Evolutionary conservation across 2,329 filamentous ascomycete genomes (phyloP), one percentile per base, ranked within the genome.

Genomic region (Epichloe brachyelytri): DNA sequence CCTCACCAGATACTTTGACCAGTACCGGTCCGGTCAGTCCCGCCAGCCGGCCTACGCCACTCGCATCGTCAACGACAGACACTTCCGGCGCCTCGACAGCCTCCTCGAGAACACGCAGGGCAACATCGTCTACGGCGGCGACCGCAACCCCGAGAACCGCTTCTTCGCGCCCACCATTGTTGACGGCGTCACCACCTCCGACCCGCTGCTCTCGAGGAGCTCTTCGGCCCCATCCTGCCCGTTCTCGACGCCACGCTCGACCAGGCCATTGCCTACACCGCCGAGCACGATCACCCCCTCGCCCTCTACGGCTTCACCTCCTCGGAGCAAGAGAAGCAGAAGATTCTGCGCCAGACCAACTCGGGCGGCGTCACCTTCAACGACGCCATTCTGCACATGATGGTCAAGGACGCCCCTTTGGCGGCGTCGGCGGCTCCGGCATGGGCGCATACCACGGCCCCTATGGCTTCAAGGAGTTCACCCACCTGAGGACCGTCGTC

Each of bases 281-380:
- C 51, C 3, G 55, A 56, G 30, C 56, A 61, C 47, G 61, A 64
- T 5, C 62, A 64, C 22, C 67, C 70, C 0, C 63, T 73, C 3
- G 69, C 63, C 1, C 57, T 72, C 15, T 73, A 73, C 57, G 63
- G 67, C 33, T 72, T 73, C 56, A 68, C 63, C 40, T 54, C 62
- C 11, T 58, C 65, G 36, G 51, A 62, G 17, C 49, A 56, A 1
- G 68, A 72, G 51, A 66, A 68, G 45, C 56, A 64, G 15, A 59
- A 61, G 44, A 63, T 60, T 41, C 51, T 57, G 37, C 51, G 56
- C 47, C 49, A 57, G 47, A 64, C 64, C 37, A 63, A 58, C 19
- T 72, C 69, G 7, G 72, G 72, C 20, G 71, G 71, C 14, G 70
- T 73, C 46, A 72, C 69, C 0, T 60, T 74, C 56, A 75, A 75